These are phyloP conservation scores for Raphanus raphanistrum DNA, from an alignment of 345 rosid genomes.

Conservation along the genomic window DNA sequence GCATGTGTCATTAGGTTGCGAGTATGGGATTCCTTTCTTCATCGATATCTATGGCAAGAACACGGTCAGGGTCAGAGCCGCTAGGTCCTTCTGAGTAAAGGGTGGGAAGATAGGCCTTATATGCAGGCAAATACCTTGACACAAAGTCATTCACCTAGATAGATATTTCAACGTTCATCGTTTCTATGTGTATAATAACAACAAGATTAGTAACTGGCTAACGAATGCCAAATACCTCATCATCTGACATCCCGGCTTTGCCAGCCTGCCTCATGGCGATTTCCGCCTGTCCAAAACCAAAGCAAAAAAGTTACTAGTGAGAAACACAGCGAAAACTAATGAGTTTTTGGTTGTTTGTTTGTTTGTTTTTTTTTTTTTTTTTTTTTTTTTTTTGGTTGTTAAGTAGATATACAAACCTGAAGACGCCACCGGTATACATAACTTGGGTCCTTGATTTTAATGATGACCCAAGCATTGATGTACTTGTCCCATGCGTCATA, in stretches of 20 bases:
- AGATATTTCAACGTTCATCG: background rate
- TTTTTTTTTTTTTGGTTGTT: background rate
- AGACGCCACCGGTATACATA: slow-evolving; percentile 93
- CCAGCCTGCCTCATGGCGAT: slow-evolving; percentile 92
- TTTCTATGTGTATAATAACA: background rate
- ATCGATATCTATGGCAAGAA: slow-evolving; percentile 72
- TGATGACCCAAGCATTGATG: slow-evolving; percentile 74
- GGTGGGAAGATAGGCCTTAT: slow-evolving; percentile 81
- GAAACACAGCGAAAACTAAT: background rate
- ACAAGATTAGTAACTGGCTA: background rate
- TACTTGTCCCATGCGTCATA: slow-evolving; percentile 91
- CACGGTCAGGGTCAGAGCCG: slow-evolving; percentile 68
- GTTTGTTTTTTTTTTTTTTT: too few species aligned
- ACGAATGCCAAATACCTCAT: slow-evolving; percentile 57
- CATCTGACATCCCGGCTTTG: slow-evolving; percentile 83
- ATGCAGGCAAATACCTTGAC: slow-evolving; percentile 87
- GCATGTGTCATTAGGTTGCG: slow-evolving; percentile 24
- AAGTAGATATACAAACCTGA: slow-evolving; percentile 53
- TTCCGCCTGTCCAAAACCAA: slow-evolving; percentile 68
- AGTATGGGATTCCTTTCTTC: slow-evolving; percentile 80
- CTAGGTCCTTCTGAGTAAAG: slow-evolving; percentile 88
- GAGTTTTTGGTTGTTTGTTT: background rate
- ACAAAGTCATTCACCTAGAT: slow-evolving; percentile 91
- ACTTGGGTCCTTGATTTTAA: slow-evolving; percentile 85
- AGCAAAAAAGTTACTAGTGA: background rate